Base-by-base conservation (phyloP, 331 rosid genomes). In the Dryas integrifolia region DNA sequence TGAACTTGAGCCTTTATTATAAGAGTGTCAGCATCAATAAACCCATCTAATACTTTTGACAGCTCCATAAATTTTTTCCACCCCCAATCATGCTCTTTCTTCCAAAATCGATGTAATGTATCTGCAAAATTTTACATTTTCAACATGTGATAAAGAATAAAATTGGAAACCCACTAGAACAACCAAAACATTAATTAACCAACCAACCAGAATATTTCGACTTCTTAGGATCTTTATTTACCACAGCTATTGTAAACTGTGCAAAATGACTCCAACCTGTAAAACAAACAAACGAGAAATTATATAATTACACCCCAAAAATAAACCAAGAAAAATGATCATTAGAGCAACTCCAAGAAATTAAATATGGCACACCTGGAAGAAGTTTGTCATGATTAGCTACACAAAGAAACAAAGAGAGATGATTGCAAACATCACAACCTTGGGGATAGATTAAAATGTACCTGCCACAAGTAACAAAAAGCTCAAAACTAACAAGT, bases 61-160 rank as follows among this genome's bases (percentile, higher is more conserved):
- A 90, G 88, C 88, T 96, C 99, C 99, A 92, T 96, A 79, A 96
- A 96, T 80, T 96, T 96, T 76, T 96, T 96, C 99, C 99, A 96
- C 64, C 99, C 99, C 99, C 99, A 96, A 78, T 96, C 99, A 73
- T 96, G 99, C 81, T 96, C 99, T 85, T 96, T 96, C 94, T 96
- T 96, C 98, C 99, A 96, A 82, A 96, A 96, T 44, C 99, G 96
- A 82, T 96, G 99, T 74, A 96, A 85, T 24, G 99, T 96, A 83
- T 96, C 99, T 96, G 86, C 77, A 77, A 81, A 81, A 73, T 3
- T 5, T 69, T 79, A 65, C 57, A 74, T 49, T 46, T 45, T 65
- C 52, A 79, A 72, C 24, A 46, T 72, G 5, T 26, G 44, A 50
- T 40, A 43, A 51, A 10, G 48, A 58, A 72, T 57, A 10, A 70